A percentile compares a stretch with the other conserved stretches of the same genome.
Evolutionary conservation across 164 flowering plant species (phyloP).

Genomic region (Chimonanthus salicifolius): DNA sequence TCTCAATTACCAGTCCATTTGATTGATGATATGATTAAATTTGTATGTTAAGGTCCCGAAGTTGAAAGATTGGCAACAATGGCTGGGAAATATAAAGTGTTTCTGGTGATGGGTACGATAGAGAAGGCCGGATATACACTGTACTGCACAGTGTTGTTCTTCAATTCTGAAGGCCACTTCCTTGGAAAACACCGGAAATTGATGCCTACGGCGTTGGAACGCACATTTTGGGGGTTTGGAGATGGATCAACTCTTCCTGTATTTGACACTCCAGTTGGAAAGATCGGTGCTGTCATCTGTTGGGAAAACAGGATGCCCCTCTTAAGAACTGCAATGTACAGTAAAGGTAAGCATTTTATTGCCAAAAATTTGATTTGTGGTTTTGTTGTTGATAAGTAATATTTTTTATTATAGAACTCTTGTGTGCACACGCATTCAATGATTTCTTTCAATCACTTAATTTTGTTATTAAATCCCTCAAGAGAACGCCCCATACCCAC

Average conservation of each 20-base stretch:
- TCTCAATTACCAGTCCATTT: not conserved
- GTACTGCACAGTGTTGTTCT: constrained; percentile 78
- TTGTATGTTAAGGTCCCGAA: constrained; percentile 63
- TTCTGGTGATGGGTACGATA: constrained; percentile 81
- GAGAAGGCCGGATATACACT: constrained; percentile 94
- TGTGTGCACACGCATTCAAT: too few relatives aligned
- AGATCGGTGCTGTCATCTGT: too few relatives aligned
- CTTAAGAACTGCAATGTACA: constrained; percentile 41
- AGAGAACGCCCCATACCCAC: too few relatives aligned
- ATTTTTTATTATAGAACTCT: too few relatives aligned
- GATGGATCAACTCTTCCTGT: constrained; percentile 95
- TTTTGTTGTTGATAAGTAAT: too few relatives aligned
- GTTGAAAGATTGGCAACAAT: constrained; percentile 80
- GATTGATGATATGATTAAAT: not conserved
- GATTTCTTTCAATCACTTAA: too few relatives aligned
- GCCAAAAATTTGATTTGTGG: too few relatives aligned
- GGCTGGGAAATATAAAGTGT: constrained; percentile 89
- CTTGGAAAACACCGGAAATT: constrained; percentile 91
- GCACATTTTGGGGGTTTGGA: constrained; percentile 91
- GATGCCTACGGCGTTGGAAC: constrained; percentile 91
- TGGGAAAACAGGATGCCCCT: too few relatives aligned
- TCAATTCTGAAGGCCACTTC: constrained; percentile 78
- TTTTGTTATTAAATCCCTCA: too few relatives aligned
- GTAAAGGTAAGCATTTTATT: constrained; percentile 49
- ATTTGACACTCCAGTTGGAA: constrained; percentile 40